Percentiles rank a stretch among this genome's conserved stretches.
Conservation (phyloP, 1,284 basidiomycete species). For the Irpex rosettiformis region DNA sequence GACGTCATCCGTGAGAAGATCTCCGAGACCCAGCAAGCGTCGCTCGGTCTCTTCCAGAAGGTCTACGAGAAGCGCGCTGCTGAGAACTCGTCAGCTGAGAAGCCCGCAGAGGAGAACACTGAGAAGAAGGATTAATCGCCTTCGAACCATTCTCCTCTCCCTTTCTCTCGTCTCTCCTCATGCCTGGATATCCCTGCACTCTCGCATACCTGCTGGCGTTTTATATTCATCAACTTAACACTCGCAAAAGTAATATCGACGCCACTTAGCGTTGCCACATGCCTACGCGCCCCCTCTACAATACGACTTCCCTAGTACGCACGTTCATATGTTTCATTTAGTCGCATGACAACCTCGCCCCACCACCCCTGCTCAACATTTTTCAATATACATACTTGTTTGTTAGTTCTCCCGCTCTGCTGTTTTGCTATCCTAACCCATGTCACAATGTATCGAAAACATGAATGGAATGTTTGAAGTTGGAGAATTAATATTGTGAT, state of each 20-base stretch:
- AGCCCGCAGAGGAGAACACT: slow-evolving; percentile 46
- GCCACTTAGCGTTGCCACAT: slow-evolving; percentile 13
- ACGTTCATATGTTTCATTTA: slow-evolving; percentile 13
- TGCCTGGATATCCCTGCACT: slow-evolving; percentile 1
- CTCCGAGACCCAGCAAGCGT: slow-evolving; percentile 94
- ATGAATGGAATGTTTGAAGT: slow-evolving; percentile 5
- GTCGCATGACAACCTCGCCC: slow-evolving; percentile 12
- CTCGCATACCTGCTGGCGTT: background rate
- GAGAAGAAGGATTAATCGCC: slow-evolving; percentile 69
- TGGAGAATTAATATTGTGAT: background rate
- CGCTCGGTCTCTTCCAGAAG: slow-evolving; percentile 97
- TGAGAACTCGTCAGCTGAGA: slow-evolving; percentile 49
- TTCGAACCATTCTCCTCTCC: slow-evolving; percentile 2
- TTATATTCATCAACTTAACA: slow-evolving; percentile 16
- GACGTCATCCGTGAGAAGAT: slow-evolving; percentile 93
- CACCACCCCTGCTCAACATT: slow-evolving; percentile 25
- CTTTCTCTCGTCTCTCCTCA: slow-evolving; percentile 12
- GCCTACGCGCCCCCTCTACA: background rate
- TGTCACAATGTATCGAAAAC: slow-evolving; percentile 11
- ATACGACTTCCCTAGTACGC: background rate
- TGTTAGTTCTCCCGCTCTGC: slow-evolving; percentile 9
- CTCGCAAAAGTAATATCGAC: slow-evolving; percentile 26
- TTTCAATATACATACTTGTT: slow-evolving; percentile 11
- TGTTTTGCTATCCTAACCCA: slow-evolving; percentile 14
- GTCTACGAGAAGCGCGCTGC: slow-evolving; percentile 91